phyloP scores from a whole-genome alignment of 2,329 filamentous ascomycete species.

The Leptographium lundbergii region DNA sequence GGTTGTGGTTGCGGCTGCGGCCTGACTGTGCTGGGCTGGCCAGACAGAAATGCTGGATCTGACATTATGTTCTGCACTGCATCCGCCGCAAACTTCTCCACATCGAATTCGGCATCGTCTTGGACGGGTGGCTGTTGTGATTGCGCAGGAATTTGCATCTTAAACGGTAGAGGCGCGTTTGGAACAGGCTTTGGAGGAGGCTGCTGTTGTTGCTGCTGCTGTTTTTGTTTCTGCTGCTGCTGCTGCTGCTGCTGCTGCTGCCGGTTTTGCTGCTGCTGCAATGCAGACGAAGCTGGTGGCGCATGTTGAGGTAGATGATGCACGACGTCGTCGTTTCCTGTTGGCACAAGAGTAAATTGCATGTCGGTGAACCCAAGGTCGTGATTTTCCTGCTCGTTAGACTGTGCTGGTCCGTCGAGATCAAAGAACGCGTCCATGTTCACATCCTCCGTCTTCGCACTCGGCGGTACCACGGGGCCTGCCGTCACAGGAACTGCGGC shows the following conservation, averaged over 20 bases:
- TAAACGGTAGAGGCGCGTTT: neutral
- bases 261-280: neutral
- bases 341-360: constrained; percentile 39
- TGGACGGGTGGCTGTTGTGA: neutral
- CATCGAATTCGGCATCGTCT: constrained; percentile 30
- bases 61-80: constrained; percentile 16
- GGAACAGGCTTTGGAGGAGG: neutral
- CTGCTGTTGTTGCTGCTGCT: neutral
- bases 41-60: constrained; percentile 6
- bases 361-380: constrained; percentile 43
- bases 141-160: neutral
- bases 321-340: constrained; percentile 10
- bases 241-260: neutral
- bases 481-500: constrained; percentile 5
- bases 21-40: neutral
- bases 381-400: constrained; percentile 14
- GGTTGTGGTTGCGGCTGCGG: neutral
- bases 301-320: constrained; percentile 5
- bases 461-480: constrained; percentile 10
- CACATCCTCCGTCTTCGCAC: constrained; percentile 5
- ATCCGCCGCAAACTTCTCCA: constrained; percentile 27
- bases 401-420: constrained; percentile 4
- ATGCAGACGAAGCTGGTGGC: neutral
- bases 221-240: neutral
- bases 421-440: constrained; percentile 9